Evolutionary conservation across 345 rosid genomes (phyloP).

Genomic region (Populus ilicifolia): DNA sequence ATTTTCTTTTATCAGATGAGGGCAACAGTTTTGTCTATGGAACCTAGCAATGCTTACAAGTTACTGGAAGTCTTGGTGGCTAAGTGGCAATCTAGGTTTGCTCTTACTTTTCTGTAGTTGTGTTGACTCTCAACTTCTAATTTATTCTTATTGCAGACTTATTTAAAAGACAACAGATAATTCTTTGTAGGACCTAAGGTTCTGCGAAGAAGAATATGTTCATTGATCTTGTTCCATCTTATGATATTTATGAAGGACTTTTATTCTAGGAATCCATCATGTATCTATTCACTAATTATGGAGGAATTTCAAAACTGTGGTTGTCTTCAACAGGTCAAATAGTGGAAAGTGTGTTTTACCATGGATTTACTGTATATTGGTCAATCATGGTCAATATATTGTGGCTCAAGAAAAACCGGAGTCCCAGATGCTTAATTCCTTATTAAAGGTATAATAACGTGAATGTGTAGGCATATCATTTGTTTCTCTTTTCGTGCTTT

Average conservation of each 20-base stretch:
- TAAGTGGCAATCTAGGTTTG: slow-evolving; percentile 85
- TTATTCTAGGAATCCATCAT: background rate
- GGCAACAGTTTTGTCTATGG: slow-evolving; percentile 61
- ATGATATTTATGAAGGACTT: slow-evolving; percentile 1
- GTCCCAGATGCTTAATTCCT: slow-evolving; percentile 43
- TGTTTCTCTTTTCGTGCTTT: slow-evolving; percentile 5
- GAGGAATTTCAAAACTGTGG: background rate
- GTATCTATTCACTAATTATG: slow-evolving; percentile 2
- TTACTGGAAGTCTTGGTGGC: slow-evolving; percentile 60
- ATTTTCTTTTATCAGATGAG: slow-evolving; percentile 49
- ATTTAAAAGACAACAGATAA: background rate
- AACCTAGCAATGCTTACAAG: slow-evolving; percentile 54
- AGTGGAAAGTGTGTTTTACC: slow-evolving; percentile 56
- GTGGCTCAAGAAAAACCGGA: slow-evolving; percentile 44
- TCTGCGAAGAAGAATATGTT: background rate
- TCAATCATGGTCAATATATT: slow-evolving; percentile 56
- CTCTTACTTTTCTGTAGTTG: slow-evolving; percentile 16
- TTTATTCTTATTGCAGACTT: background rate
- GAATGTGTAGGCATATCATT: background rate
- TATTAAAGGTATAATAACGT: slow-evolving; percentile 50
- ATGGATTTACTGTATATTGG: slow-evolving; percentile 77
- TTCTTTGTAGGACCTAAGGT: background rate
- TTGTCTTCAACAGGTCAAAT: slow-evolving; percentile 48
- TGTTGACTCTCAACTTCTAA: background rate
- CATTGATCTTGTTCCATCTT: background rate